Percentiles rank a stretch among this genome's conserved stretches.
Conservation (phyloP, 2,329 filamentous ascomycete genomes). For the Colletotrichum siamense region DNA sequence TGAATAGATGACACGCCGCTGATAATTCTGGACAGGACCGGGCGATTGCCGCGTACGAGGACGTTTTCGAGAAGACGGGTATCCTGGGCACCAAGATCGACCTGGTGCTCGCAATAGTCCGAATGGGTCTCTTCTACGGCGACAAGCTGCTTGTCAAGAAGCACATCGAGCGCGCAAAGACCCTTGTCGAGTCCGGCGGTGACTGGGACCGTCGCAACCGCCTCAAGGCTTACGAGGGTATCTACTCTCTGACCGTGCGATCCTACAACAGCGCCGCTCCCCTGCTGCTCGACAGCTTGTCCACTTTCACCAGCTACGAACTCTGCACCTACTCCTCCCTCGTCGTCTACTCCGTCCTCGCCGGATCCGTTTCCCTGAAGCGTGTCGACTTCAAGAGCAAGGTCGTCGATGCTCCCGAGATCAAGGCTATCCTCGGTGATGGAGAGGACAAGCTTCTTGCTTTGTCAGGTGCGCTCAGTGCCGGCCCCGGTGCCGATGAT, state of each 20-base stretch:
- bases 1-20: slow-evolving; percentile 11
- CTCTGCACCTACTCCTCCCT: slow-evolving; percentile 95
- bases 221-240: slow-evolving; percentile 96
- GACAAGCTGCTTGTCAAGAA: slow-evolving; percentile 94
- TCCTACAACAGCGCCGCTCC: slow-evolving; percentile 90
- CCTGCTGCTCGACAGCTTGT: slow-evolving; percentile 93
- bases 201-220: slow-evolving; percentile 99
- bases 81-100: slow-evolving; percentile 98
- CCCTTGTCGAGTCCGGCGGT: slow-evolving; percentile 90
- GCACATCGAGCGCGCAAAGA: slow-evolving; percentile 87
- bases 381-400: slow-evolving; percentile 99
- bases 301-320: slow-evolving; percentile 98
- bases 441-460: slow-evolving; percentile 87
- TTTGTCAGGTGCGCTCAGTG: slow-evolving; percentile 79
- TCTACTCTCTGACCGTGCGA: slow-evolving; percentile 90
- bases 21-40: slow-evolving; percentile 70
- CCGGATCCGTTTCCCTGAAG: slow-evolving; percentile 92
- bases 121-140: slow-evolving; percentile 93
- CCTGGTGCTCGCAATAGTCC: slow-evolving; percentile 93
- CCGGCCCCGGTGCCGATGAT: slow-evolving; percentile 81
- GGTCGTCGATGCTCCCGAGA: slow-evolving; percentile 97
- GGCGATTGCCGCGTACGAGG: slow-evolving; percentile 90
- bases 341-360: slow-evolving; percentile 94
- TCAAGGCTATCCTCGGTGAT: slow-evolving; percentile 93
- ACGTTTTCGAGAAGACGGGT: slow-evolving; percentile 95